Evolutionary conservation across 495 filamentous ascomycete species (phyloP).

Genomic region (Penicillium bialowiezense): DNA sequence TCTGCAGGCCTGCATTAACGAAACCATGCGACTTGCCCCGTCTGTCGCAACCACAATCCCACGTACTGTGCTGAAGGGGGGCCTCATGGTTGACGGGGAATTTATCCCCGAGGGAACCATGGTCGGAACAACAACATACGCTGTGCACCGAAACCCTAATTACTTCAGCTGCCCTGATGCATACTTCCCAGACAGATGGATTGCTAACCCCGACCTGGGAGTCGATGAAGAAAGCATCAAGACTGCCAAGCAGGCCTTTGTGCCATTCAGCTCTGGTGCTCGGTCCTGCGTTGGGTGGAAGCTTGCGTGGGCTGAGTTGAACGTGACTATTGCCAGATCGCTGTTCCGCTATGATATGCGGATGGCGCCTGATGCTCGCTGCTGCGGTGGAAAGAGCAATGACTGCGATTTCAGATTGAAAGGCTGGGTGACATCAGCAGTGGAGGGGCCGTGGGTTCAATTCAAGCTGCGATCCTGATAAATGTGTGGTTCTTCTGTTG

Average conservation of each 20-base stretch:
- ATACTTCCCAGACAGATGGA: constrained; percentile 57
- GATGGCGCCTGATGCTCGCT: constrained; percentile 10
- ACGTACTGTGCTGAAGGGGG: constrained; percentile 60
- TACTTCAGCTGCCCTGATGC: constrained; percentile 54
- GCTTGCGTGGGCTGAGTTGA: constrained; percentile 53
- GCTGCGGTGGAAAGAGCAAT: constrained; percentile 6
- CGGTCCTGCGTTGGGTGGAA: constrained; percentile 59
- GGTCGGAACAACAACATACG: constrained; percentile 54
- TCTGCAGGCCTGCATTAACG: constrained; percentile 58
- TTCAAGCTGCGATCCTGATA: not conserved
- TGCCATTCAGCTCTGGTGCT: constrained; percentile 57
- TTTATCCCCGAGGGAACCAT: constrained; percentile 52
- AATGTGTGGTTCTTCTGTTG: not conserved
- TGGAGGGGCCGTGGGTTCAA: constrained; percentile 9
- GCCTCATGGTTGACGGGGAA: constrained; percentile 55
- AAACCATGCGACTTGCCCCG: constrained; percentile 68
- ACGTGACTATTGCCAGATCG: constrained; percentile 10
- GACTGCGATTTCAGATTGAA: constrained; percentile 5
- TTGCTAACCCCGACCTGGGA: constrained; percentile 28
- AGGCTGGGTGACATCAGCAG: constrained; percentile 8
- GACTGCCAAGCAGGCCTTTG: constrained; percentile 38
- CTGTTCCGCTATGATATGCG: constrained; percentile 21
- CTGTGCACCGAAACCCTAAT: constrained; percentile 53
- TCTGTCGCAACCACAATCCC: constrained; percentile 59
- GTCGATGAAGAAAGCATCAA: constrained; percentile 6